Percentiles rank a stretch among this genome's conserved stretches.
Conservation (phyloP, 2,329 filamentous ascomycete species). For the Alternaria gansuensis region DNA sequence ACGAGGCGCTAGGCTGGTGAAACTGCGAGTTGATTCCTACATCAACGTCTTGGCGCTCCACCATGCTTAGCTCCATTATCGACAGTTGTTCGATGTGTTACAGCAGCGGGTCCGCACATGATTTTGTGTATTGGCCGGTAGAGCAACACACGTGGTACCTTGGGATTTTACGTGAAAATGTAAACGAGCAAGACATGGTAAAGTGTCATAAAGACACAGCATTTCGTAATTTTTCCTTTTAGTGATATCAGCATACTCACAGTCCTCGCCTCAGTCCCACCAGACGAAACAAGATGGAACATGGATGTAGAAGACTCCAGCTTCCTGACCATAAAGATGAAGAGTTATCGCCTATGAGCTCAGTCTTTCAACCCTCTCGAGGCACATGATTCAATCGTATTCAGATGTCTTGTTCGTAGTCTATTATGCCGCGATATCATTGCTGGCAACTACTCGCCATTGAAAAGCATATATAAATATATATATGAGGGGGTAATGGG, state of each 20-base stretch:
- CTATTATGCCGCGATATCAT: constrained; percentile 21
- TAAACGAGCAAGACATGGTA: constrained; percentile 29
- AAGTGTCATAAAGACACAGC: constrained; percentile 39
- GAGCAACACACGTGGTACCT: constrained; percentile 6
- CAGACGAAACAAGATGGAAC: too few species aligned
- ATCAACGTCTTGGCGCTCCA: background rate
- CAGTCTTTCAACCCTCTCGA: constrained; percentile 19
- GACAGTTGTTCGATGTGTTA: constrained; percentile 21
- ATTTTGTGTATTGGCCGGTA: constrained; percentile 28
- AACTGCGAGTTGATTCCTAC: too few species aligned
- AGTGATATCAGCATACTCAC: background rate
- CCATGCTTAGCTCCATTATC: constrained; percentile 6
- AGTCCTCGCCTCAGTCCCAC: too few species aligned
- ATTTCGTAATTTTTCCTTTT: constrained; percentile 33
- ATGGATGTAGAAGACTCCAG: constrained; percentile 55
- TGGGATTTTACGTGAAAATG: background rate
- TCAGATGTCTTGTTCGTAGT: constrained; percentile 30
- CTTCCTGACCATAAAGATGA: constrained; percentile 44
- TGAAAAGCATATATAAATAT: constrained; percentile 11
- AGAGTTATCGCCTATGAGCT: constrained; percentile 44
- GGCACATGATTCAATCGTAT: constrained; percentile 25
- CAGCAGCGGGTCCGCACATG: constrained; percentile 24
- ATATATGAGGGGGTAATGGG: constrained; percentile 24
- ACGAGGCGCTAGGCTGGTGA: background rate
- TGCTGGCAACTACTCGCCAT: constrained; percentile 22